Percentiles rank a stretch among this genome's conserved stretches.
Conservation (phyloP, 352 stramenopile genomes). For the Aphanomyces euteiches region DNA sequence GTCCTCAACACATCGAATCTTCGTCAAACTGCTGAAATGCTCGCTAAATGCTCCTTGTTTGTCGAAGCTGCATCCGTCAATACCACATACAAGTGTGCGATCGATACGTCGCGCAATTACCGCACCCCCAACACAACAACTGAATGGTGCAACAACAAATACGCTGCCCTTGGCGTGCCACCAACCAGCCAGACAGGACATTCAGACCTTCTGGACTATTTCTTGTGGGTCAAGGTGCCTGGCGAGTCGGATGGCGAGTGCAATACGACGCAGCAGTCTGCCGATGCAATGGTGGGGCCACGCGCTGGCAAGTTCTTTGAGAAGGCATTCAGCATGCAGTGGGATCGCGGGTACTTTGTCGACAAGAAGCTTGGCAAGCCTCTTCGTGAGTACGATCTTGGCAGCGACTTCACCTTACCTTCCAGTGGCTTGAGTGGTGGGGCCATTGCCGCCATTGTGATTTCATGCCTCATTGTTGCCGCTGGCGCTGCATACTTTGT, state of each 20-base stretch:
- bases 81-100: slow-evolving; percentile 37
- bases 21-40: slow-evolving; percentile 39
- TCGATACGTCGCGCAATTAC: slow-evolving; percentile 44
- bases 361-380: slow-evolving; percentile 18
- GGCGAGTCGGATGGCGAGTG: slow-evolving; percentile 49
- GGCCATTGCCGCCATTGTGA: background rate
- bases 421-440: background rate
- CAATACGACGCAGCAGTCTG: slow-evolving; percentile 37
- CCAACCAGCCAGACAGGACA: slow-evolving; percentile 41
- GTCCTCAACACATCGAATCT: slow-evolving; percentile 54
- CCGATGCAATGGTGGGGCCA: slow-evolving; percentile 48
- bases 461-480: background rate
- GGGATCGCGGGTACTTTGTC: slow-evolving; percentile 67
- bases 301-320: slow-evolving; percentile 50
- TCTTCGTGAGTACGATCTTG: background rate
- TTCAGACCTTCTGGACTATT: slow-evolving; percentile 34
- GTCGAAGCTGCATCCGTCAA: slow-evolving; percentile 31
- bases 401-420: background rate
- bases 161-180: slow-evolving; percentile 39
- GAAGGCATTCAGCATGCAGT: slow-evolving; percentile 48
- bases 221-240: slow-evolving; percentile 44
- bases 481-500: too few species aligned
- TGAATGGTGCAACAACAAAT: slow-evolving; percentile 49
- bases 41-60: slow-evolving; percentile 35
- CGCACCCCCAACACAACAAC: slow-evolving; percentile 19